phyloP scores from a whole-genome alignment of 1,284 basidiomycete species.

The Melampsora larici-populina region DNA sequence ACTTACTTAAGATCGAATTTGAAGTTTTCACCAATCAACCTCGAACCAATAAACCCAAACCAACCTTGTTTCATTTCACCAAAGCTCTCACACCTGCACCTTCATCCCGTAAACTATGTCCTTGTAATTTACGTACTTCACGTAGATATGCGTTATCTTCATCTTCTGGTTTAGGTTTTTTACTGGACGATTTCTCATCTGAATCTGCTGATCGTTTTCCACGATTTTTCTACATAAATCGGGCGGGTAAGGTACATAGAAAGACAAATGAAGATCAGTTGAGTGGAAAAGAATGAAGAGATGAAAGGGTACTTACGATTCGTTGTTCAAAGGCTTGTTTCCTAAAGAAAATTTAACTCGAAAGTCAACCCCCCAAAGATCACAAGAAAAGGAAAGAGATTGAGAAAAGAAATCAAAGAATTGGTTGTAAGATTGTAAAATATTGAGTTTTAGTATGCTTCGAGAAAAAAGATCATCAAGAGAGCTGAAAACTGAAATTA shows the following conservation, averaged over 20 bases:
- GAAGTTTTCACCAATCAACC: too few relatives aligned
- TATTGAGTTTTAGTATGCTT: too few relatives aligned
- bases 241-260: too few relatives aligned
- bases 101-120: slow-evolving; percentile 40
- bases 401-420: too few relatives aligned
- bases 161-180: slow-evolving; percentile 36
- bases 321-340: slow-evolving; percentile 40
- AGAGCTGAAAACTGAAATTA: too few relatives aligned
- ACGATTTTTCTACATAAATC: slow-evolving; percentile 35
- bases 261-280: background rate
- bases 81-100: slow-evolving; percentile 35
- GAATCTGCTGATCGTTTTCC: slow-evolving; percentile 34
- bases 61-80: slow-evolving; percentile 42
- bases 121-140: slow-evolving; percentile 40
- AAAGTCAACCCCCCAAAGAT: too few relatives aligned
- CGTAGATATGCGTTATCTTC: slow-evolving; percentile 40
- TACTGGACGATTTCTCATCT: slow-evolving; percentile 9
- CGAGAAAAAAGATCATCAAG: background rate
- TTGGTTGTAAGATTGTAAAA: too few relatives aligned
- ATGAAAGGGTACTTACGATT: slow-evolving; percentile 8
- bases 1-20: too few relatives aligned
- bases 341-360: slow-evolving; percentile 1
- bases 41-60: too few relatives aligned
- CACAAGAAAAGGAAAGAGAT: too few relatives aligned
- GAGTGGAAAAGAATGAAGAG: background rate